Percentiles rank a stretch among this genome's conserved stretches.
These are phyloP conservation scores for Cladophialophora chaetospira DNA, from an alignment of 2,329 filamentous ascomycete genomes.

Conservation along the genomic window DNA sequence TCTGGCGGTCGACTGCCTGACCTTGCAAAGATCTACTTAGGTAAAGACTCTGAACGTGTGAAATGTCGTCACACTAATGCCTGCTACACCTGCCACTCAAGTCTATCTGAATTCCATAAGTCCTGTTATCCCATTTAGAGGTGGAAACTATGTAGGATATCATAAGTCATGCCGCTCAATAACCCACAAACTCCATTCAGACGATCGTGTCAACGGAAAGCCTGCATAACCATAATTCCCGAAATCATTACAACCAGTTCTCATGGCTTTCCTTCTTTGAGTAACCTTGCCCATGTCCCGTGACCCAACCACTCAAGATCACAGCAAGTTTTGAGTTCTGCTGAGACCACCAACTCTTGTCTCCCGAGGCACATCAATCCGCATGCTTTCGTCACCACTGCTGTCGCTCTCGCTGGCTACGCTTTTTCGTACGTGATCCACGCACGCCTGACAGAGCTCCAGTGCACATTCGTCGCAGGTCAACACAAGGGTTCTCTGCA, in stretches of 20 bases:
- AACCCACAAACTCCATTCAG: background rate
- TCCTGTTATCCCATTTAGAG: background rate
- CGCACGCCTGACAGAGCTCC: conserved; percentile 5
- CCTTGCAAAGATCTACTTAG: no score
- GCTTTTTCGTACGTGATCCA: background rate
- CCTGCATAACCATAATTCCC: no score
- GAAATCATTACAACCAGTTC: no score
- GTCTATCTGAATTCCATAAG: background rate
- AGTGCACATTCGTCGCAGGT: conserved; percentile 5
- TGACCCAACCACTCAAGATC: no score
- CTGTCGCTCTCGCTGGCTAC: background rate
- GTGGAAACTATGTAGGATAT: background rate
- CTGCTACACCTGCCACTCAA: background rate
- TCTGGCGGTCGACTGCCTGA: no score
- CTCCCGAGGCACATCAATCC: background rate
- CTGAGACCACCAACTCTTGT: background rate
- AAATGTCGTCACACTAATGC: no score
- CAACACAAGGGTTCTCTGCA: background rate
- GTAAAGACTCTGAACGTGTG: no score
- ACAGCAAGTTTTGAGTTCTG: no score
- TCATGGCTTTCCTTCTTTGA: no score
- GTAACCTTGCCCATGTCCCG: no score
- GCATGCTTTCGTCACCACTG: background rate
- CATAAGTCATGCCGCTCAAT: background rate
- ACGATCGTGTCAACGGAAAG: no score